Base-by-base conservation (phyloP, 129 eudicot genomes). In the Gnaphalium uliginosum region DNA sequence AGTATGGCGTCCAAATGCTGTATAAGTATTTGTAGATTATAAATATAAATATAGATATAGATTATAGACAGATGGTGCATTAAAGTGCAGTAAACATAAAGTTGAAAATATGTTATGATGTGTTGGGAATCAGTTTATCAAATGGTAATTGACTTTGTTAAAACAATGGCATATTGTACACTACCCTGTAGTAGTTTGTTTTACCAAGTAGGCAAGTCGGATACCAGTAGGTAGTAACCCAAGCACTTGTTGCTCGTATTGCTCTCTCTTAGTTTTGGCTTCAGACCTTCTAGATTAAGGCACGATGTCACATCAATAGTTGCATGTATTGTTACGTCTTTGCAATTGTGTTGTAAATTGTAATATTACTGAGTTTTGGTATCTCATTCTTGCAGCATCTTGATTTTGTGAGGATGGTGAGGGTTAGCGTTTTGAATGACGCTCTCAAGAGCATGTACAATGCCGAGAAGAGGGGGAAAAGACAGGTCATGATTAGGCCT, bases 381-480 rank as follows among this genome's bases (percentile, higher is more conserved):
- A 48, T 64, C 29, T 32, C 1, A 27, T 82, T 24, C 17, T 74
- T 63, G 72, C 66, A 72, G 85, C 81, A 60, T 82, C 41, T 79
- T 37, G 61, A 41, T 21, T 81, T 81, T 39, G 72, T 69, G 77
- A 86, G 77, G 80, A 88, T 88, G 84, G 86, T 86, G 91, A 89
- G 88, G 75, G 81, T 85, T 3, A 89, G 95, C 25, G 95, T 86
- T 24, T 68, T 89, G 84, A 86, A 89, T 57, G 95, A 89, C 56
- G 95, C 95, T 77, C 91, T 89, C 23, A 87, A 85, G 87, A 85
- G 85, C 89, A 87, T 87, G 92, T 87, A 87, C 89, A 87, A 87
- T 80, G 95, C 95, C 11, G 95, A 89, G 76, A 89, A 89, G 82
- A 71, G 90, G 59, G 95, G 95, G 13, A 89, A 89, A 76, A 83